These are phyloP conservation scores for Venustampulla echinocandica DNA, from an alignment of 495 filamentous ascomycete genomes.

Conservation along the genomic window DNA sequence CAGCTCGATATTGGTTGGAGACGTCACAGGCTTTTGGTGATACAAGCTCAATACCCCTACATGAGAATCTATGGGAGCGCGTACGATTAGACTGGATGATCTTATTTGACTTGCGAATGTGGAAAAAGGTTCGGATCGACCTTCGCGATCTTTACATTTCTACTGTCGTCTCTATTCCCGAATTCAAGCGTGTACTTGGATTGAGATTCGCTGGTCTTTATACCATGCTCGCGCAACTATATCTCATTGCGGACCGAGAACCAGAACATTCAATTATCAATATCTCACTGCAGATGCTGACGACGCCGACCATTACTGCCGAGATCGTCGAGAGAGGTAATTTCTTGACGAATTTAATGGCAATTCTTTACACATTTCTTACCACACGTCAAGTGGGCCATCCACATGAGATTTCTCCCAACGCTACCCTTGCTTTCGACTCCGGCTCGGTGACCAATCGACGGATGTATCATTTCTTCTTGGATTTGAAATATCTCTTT, in stretches of 20 bases:
- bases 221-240: slow-evolving; percentile 85
- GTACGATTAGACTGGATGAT: slow-evolving; percentile 93
- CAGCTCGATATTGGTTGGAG: slow-evolving; percentile 68
- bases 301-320: slow-evolving; percentile 88
- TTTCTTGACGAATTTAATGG: slow-evolving; percentile 88
- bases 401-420: slow-evolving; percentile 74
- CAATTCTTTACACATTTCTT: slow-evolving; percentile 94
- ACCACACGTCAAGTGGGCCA: slow-evolving; percentile 92
- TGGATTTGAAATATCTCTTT: slow-evolving; percentile 83
- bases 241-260: slow-evolving; percentile 92
- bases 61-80: slow-evolving; percentile 80
- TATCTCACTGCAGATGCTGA: slow-evolving; percentile 90
- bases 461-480: slow-evolving; percentile 93
- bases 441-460: slow-evolving; percentile 87
- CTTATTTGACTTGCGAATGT: slow-evolving; percentile 90
- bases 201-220: slow-evolving; percentile 89
- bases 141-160: slow-evolving; percentile 91
- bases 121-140: slow-evolving; percentile 89
- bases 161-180: slow-evolving; percentile 86
- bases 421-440: slow-evolving; percentile 83
- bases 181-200: slow-evolving; percentile 94
- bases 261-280: slow-evolving; percentile 99
- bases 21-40: slow-evolving; percentile 57
- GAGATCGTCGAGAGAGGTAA: slow-evolving; percentile 95
- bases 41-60: slow-evolving; percentile 49